Percentiles rank a stretch among this genome's conserved stretches.
Evolutionary conservation across 495 filamentous ascomycete genomes (phyloP).

Genomic region (Rostrohypoxylon terebratum): DNA sequence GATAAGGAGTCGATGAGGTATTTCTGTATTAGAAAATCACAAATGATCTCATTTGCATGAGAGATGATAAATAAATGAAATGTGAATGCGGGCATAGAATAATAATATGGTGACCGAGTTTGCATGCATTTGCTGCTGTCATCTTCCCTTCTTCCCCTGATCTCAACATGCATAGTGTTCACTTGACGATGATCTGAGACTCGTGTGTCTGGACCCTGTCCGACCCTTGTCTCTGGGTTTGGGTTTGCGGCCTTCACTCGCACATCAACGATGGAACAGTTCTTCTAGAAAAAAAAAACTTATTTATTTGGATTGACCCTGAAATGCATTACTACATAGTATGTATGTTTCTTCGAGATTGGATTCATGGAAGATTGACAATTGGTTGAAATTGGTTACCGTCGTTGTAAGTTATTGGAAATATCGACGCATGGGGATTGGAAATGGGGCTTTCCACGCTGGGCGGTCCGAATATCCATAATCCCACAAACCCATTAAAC

Average conservation of each 20-base stretch:
- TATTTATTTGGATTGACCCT: slow-evolving; percentile 7
- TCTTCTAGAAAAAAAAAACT: slow-evolving; percentile 9
- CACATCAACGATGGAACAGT: slow-evolving; percentile 4
- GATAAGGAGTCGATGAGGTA: not conserved
- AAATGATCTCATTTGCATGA: slow-evolving; percentile 12
- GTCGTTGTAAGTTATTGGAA: not conserved
- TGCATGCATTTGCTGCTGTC: slow-evolving; percentile 23
- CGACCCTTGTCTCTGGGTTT: slow-evolving; percentile 19
- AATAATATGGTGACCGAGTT: slow-evolving; percentile 7
- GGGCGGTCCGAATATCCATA: slow-evolving; percentile 26
- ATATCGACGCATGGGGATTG: not conserved
- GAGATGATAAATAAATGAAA: too few species aligned
- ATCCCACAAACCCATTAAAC: not conserved
- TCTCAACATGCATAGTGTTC: slow-evolving; percentile 27
- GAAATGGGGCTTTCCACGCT: slow-evolving; percentile 21
- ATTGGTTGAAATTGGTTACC: slow-evolving; percentile 6
- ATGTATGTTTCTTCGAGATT: not conserved
- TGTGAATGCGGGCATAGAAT: not conserved
- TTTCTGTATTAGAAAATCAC: not conserved
- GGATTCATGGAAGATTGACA: slow-evolving; percentile 1
- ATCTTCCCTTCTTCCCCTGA: slow-evolving; percentile 37
- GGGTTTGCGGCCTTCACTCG: slow-evolving; percentile 8
- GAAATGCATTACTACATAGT: too few species aligned
- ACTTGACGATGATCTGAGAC: slow-evolving; percentile 31
- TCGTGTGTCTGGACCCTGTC: slow-evolving; percentile 40